phyloP scores from a whole-genome alignment of 257 asterid species.

The Rhazya stricta region DNA sequence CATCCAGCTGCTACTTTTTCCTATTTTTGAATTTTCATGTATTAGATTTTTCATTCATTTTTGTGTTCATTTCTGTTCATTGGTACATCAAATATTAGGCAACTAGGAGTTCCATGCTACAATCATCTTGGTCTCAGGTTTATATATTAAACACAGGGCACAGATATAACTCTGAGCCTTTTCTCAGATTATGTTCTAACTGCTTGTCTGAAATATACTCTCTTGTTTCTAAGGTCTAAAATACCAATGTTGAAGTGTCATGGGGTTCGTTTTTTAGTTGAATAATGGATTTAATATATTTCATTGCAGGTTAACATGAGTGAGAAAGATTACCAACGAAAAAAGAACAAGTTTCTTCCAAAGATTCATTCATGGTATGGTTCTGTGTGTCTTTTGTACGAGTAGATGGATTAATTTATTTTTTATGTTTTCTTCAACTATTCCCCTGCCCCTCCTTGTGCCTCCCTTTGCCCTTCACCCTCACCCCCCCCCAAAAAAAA shows the following conservation, averaged over 20 bases:
- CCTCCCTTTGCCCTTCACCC: neutral
- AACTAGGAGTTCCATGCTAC: neutral
- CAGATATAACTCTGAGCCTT: neutral
- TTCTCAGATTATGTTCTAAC: neutral
- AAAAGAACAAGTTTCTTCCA: conserved; percentile 98
- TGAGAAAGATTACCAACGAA: conserved; percentile 91
- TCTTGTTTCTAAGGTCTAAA: neutral
- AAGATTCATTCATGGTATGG: conserved; percentile 97
- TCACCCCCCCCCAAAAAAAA: too few species aligned
- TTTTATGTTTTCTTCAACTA: neutral
- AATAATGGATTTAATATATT: neutral
- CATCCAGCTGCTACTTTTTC: too few species aligned
- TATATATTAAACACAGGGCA: neutral
- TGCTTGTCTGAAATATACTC: neutral
- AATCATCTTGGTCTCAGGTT: neutral
- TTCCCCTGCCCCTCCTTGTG: neutral
- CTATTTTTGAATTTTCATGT: neutral
- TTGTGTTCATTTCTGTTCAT: neutral
- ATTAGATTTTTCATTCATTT: neutral
- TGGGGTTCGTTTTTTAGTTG: neutral
- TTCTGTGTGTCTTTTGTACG: conserved; percentile 12
- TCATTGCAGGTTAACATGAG: conserved; percentile 91
- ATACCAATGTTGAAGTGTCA: neutral
- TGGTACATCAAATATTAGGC: neutral
- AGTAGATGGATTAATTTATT: neutral